Evolutionary conservation across 139 green algal species (phyloP).

Genomic region (Chara braunii): DNA sequence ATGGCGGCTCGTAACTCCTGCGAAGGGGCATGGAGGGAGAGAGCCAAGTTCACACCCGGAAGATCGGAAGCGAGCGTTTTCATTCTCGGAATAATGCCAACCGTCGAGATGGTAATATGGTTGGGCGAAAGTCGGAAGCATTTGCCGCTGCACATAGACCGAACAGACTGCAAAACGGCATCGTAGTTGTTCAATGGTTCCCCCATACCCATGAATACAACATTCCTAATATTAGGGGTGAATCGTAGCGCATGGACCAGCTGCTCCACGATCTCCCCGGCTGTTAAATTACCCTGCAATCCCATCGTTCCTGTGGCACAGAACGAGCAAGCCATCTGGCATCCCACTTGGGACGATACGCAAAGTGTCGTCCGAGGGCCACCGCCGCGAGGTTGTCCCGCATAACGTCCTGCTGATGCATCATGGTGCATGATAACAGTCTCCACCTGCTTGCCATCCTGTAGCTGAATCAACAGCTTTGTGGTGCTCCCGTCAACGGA

Average conservation of each 20-base stretch:
- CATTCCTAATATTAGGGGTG: conserved; percentile 69
- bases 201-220: conserved; percentile 96
- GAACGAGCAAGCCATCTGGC: conserved; percentile 94
- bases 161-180: conserved; percentile 61
- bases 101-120: conserved; percentile 81
- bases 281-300: conserved; percentile 65
- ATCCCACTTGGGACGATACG: conserved; percentile 64
- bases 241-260: conserved; percentile 67
- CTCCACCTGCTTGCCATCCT: conserved; percentile 86
- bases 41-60: conserved; percentile 76
- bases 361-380: conserved; percentile 61
- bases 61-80: conserved; percentile 67
- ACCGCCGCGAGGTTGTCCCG: conserved; percentile 9
- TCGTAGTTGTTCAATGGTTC: conserved; percentile 96
- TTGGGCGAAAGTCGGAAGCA: conserved; percentile 64
- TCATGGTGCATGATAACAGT: conserved; percentile 50
- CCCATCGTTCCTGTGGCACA: conserved; percentile 95
- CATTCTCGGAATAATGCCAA: conserved; percentile 68
- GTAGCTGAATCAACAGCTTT: conserved; percentile 28
- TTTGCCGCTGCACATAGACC: conserved; percentile 57
- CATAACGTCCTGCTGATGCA: conserved; percentile 24
- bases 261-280: conserved; percentile 94
- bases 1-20: conserved; percentile 72
- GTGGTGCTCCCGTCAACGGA: conserved; percentile 23
- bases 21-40: conserved; percentile 86